These are phyloP conservation scores for Solanum lycopersicoides DNA, from an alignment of 257 asterid species.

Conservation along the genomic window DNA sequence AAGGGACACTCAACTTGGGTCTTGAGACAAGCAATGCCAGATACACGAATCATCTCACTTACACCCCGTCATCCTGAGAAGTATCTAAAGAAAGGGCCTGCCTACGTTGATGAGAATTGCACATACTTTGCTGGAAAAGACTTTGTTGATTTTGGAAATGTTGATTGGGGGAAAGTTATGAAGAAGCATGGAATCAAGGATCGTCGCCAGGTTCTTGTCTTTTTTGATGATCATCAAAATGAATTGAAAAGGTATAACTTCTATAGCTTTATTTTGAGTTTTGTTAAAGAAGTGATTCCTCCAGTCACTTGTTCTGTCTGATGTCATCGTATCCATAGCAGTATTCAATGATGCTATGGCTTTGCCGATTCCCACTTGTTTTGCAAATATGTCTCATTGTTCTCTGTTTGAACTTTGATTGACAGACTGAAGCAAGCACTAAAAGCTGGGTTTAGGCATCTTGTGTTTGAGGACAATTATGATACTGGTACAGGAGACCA, in stretches of 20 bases:
- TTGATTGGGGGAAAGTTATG: conserved; percentile 79
- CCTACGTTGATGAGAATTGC: conserved; percentile 95
- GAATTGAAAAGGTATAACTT: conserved; percentile 74
- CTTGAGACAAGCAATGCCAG: conserved; percentile 92
- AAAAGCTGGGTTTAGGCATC: conserved; percentile 96
- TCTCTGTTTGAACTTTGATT: conserved; percentile 1
- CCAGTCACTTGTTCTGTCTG: background rate
- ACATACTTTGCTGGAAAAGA: conserved; percentile 92
- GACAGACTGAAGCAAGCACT: conserved; percentile 89
- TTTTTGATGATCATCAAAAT: conserved; percentile 98
- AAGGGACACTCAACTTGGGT: conserved; percentile 99
- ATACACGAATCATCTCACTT: conserved; percentile 66
- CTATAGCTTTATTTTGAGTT: background rate
- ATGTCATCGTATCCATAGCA: background rate
- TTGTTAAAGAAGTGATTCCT: background rate
- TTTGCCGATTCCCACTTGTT: background rate
- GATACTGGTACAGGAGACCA: conserved; percentile 99
- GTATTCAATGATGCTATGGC: background rate
- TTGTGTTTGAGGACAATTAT: conserved; percentile 93
- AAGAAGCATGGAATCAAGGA: conserved; percentile 65
- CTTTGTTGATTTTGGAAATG: conserved; percentile 92
- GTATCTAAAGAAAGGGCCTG: conserved; percentile 93
- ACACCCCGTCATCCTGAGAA: conserved; percentile 98
- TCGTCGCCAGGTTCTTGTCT: conserved; percentile 61
- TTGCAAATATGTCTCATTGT: background rate